Evolutionary conservation across 768 basidiomycete species (phyloP), one percentile per base, ranked within the genome.

Genomic region (Tylopilus cervinicoccineus): DNA sequence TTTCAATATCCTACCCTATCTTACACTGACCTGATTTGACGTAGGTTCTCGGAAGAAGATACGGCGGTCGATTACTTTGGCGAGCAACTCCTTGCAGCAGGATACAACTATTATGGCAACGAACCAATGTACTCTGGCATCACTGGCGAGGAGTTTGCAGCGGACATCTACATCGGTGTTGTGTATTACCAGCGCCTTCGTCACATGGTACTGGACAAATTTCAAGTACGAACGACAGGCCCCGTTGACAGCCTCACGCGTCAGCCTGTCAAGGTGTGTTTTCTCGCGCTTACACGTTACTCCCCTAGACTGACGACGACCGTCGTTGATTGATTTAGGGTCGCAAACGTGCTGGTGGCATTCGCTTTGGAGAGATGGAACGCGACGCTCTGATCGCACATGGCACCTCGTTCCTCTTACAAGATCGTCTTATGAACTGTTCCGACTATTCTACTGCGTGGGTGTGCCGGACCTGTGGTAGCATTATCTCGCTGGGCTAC

Each of bases 111-210:
- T 69, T 90, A 95, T 64, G 96, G 96, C 13, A 97, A 96, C 70
- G 96, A 99, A 67, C 94, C 96, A 6, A 99, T 99, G 96, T 99
- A 99, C 69, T 97, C 95, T 48, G 96, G 96, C 20, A 96, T 99
- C 65, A 98, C 96, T 7, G 96, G 96, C 14, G 81, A 98, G 69
- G 96, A 99, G 71, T 99, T 99, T 68, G 86, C 89, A 34, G 96
- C 96, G 7, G 96, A 99, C 67, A 99, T 99, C 62, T 99, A 98
- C 70, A 80, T 98, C 55, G 96, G 96, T 17, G 86, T 97, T 32
- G 95, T 99, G 48, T 99, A 98, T 72, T 99, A 99, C 69, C 96
- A 99, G 65, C 87, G 96, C 45, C 76, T 99, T 49, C 86, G 96
- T 57, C 96, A 99, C 77, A 98, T 99, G 96, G 96, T 99, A 49